Percentiles rank a stretch among this genome's conserved stretches.
Evolutionary conservation across 2,329 filamentous ascomycete genomes (phyloP).

Genomic region (Orbilia ellipsospora): DNA sequence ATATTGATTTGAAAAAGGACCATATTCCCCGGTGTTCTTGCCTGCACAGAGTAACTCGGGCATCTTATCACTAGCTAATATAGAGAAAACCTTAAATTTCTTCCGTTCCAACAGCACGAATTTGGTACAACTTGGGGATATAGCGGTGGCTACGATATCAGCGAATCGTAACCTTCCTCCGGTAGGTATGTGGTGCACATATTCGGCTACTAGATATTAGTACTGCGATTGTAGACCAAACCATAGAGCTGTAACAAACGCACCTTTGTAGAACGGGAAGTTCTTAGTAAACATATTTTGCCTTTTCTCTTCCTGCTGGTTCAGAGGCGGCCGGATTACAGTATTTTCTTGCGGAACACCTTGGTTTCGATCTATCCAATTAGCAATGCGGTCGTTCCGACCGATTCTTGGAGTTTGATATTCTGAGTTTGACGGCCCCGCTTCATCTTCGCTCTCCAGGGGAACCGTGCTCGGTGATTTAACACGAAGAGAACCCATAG

Average conservation of each 20-base stretch:
- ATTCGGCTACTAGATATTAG: slow-evolving; percentile 47
- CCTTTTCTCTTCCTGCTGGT: slow-evolving; percentile 41
- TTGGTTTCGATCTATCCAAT: slow-evolving; percentile 52
- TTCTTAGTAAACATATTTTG: slow-evolving; percentile 52
- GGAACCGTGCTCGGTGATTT: slow-evolving; percentile 42
- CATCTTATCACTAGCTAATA: slow-evolving; percentile 48
- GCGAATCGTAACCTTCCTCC: slow-evolving; percentile 40
- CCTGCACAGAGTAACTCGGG: slow-evolving; percentile 48
- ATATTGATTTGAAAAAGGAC: slow-evolving; percentile 43
- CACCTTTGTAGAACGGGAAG: slow-evolving; percentile 55
- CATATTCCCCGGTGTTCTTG: slow-evolving; percentile 51
- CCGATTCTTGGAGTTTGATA: slow-evolving; percentile 27
- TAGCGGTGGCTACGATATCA: slow-evolving; percentile 51
- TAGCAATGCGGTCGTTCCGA: slow-evolving; percentile 42
- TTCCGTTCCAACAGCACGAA: slow-evolving; percentile 50
- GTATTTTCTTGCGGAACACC: slow-evolving; percentile 50
- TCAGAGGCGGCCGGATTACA: slow-evolving; percentile 46
- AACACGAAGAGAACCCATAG: slow-evolving; percentile 36
- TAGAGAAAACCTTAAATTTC: slow-evolving; percentile 54
- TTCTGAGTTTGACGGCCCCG: slow-evolving; percentile 37
- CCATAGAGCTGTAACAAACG: background rate
- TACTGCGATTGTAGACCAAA: background rate
- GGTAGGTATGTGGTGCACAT: slow-evolving; percentile 53
- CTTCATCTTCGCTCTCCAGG: slow-evolving; percentile 34
- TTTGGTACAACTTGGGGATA: slow-evolving; percentile 50